Evolutionary conservation across 805 yeast species (phyloP).

Genomic region (Starmerella khaoyaiensis): DNA sequence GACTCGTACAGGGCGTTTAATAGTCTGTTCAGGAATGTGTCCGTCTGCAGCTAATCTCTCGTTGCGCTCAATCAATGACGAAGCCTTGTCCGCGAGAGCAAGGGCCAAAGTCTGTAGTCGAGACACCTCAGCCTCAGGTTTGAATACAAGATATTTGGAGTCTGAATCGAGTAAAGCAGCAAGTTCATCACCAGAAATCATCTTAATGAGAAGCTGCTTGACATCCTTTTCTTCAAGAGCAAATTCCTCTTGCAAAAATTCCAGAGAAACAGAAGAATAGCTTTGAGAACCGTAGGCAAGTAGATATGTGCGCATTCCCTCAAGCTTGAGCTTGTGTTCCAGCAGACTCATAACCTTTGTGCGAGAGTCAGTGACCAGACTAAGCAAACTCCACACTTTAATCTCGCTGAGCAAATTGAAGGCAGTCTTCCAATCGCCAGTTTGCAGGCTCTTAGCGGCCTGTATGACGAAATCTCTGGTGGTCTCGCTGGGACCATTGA

Average conservation of each 20-base stretch:
- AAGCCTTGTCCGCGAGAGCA: conserved; percentile 68
- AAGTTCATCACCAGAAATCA: conserved; percentile 69
- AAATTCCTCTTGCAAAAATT: conserved; percentile 52
- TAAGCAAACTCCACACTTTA: conserved; percentile 75
- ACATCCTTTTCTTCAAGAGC: conserved; percentile 47
- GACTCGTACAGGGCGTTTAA: conserved; percentile 13
- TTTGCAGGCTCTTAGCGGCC: conserved; percentile 77
- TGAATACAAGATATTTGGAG: conserved; percentile 50
- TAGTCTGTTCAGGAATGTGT: conserved; percentile 31
- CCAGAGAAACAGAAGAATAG: conserved; percentile 60
- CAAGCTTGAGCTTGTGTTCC: conserved; percentile 65
- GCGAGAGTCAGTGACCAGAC: conserved; percentile 41
- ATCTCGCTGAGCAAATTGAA: conserved; percentile 58
- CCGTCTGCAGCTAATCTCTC: conserved; percentile 75
- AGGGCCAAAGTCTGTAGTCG: conserved; percentile 80
- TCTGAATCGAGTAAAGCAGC: conserved; percentile 60
- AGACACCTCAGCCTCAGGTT: conserved; percentile 65
- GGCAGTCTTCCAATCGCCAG: conserved; percentile 80
- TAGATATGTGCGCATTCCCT: conserved; percentile 85
- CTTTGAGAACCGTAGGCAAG: conserved; percentile 61
- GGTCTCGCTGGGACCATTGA: conserved; percentile 96
- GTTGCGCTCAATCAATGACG: conserved; percentile 66
- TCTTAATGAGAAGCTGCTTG: conserved; percentile 50
- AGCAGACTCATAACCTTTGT: conserved; percentile 50
- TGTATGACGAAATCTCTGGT: conserved; percentile 85